Evolutionary conservation across 345 rosid species (phyloP), one percentile per base, ranked within the genome.

Genomic region (Salix purpurea): DNA sequence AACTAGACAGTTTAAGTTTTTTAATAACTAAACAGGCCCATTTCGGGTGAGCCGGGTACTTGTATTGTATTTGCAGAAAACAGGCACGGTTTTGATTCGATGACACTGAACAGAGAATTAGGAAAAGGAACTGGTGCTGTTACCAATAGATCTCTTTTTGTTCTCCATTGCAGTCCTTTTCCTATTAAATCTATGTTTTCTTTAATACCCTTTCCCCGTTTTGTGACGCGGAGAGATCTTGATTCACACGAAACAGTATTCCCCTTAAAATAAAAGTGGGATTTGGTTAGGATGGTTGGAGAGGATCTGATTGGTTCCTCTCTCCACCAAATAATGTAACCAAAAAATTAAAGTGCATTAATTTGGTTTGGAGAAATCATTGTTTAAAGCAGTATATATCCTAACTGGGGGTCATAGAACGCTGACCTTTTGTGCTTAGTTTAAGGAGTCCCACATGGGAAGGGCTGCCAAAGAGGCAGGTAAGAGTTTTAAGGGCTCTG

Each of bases 401-500:
- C 64, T 13, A 18, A 56, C 11, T 18, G 78, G 58, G 84, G 83
- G 71, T 72, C 76, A 56, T 21, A 44, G 79, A 75, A 37, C 74
- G 80, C 71, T 28, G 77, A 69, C 72, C 77, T 56, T 56, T 65
- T 8, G 67, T 14, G 77, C 83, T 50, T 73, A 79, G 84, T 61
- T 73, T 67, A 61, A 76, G 60, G 81, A 69, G 79, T 23, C 87
- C 79, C 88, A 73, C 85, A 70, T 75, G 86, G 81, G 73, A 73
- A 74, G 40, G 77, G 71, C 62, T 75, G 72, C 75, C 77, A 24
- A 66, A 74, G 76, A 77, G 82, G 80, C 69, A 67, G 10, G 54
- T 65, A 7, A 74, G 77, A 67, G 61, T 44, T 0, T 50, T 50
- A 26, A 21, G 54, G 54, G 42, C 62, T 23, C 58, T n/a, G 71